phyloP scores from a whole-genome alignment of 805 yeast genomes.

The Cyberlindnera japonica region DNA sequence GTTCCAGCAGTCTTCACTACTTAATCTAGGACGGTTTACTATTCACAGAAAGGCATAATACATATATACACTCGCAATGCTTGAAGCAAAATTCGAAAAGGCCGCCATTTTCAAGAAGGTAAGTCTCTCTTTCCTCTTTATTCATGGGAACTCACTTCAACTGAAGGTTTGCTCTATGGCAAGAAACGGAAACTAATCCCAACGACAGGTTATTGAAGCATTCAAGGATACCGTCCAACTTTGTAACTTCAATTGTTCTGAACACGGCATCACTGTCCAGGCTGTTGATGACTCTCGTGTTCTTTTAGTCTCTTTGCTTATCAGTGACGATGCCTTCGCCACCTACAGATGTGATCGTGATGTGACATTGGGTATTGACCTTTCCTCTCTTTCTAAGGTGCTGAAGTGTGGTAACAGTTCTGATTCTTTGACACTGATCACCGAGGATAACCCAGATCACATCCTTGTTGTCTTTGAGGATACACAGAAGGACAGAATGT shows the following conservation, averaged over 20 bases:
- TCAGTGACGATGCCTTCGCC: constrained; percentile 83
- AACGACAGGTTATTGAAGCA: constrained; percentile 72
- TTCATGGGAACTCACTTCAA: background rate
- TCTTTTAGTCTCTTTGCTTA: constrained; percentile 78
- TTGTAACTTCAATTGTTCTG: constrained; percentile 97
- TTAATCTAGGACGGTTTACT: background rate
- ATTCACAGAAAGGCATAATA: background rate
- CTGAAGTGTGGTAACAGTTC: constrained; percentile 88
- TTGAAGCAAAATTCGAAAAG: constrained; percentile 95
- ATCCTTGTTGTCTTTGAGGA: constrained; percentile 87
- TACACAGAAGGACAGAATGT: constrained; percentile 81
- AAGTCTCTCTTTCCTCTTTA: background rate
- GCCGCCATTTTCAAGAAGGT: constrained; percentile 82
- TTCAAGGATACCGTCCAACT: constrained; percentile 91
- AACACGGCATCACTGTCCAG: constrained; percentile 90
- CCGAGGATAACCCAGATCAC: constrained; percentile 82
- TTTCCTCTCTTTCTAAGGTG: constrained; percentile 82
- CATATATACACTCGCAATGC: constrained; percentile 49
- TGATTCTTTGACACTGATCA: constrained; percentile 82
- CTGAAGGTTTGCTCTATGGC: background rate
- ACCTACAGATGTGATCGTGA: constrained; percentile 95
- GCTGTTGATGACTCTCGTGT: constrained; percentile 98
- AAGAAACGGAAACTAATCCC: constrained; percentile 7
- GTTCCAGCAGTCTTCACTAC: background rate
- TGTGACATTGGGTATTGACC: constrained; percentile 85